phyloP scores from a whole-genome alignment of 164 flowering plant genomes.

The Sedum album region DNA sequence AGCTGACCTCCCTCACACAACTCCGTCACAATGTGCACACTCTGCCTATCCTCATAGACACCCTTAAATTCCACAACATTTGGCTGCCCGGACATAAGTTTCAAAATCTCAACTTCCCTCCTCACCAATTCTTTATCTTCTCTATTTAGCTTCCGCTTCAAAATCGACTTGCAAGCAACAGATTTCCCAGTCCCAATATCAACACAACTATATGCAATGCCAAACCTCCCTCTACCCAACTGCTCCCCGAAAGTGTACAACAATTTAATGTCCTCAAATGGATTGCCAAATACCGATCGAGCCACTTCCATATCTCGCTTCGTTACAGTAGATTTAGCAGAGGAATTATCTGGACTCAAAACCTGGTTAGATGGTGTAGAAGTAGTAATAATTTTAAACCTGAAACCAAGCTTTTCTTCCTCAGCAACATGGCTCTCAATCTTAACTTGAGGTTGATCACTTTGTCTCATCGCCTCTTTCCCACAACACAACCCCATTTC shows the following conservation, averaged over 20 bases:
- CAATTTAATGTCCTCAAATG: neutral
- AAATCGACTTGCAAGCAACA: neutral
- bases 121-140: neutral
- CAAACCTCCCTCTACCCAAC: neutral
- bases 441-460: neutral
- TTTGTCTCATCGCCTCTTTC: neutral
- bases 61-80: neutral
- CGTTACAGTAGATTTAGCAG: neutral
- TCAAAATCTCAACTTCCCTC: neutral
- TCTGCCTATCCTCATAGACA: neutral
- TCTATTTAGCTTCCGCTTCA: constrained; percentile 1
- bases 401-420: neutral
- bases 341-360: neutral
- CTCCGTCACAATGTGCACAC: constrained; percentile 7
- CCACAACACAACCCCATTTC: constrained; percentile 7
- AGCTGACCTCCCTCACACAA: constrained; percentile 1
- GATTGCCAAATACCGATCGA: neutral
- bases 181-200: neutral
- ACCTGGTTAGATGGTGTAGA: neutral
- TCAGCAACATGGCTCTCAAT: neutral
- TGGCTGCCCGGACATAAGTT: neutral
- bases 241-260: neutral
- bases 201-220: neutral
- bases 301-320: neutral
- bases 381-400: neutral